A percentile compares a stretch with the other conserved stretches of the same genome.
Evolutionary conservation across 2,329 filamentous ascomycete species (phyloP).

Genomic region (Fusarium sp.): DNA sequence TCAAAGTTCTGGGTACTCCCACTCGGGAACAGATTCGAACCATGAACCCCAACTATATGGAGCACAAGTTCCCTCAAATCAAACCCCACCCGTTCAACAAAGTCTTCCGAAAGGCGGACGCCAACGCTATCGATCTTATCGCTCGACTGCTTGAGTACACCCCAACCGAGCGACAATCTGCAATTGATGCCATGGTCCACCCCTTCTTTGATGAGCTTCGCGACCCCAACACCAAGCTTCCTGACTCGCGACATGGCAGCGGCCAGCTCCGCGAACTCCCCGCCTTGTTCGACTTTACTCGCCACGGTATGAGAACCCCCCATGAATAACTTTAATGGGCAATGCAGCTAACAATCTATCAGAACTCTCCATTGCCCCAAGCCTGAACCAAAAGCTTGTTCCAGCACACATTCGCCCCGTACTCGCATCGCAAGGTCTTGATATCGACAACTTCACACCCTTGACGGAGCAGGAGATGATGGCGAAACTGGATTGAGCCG

Average conservation of each 20-base stretch:
- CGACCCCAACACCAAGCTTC: conserved; percentile 89
- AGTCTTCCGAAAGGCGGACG: conserved; percentile 96
- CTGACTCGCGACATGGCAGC: conserved; percentile 91
- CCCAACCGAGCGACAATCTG: conserved; percentile 91
- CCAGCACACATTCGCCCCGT: conserved; percentile 82
- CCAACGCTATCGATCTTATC: conserved; percentile 93
- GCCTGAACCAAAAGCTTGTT: conserved; percentile 88
- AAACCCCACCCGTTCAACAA: conserved; percentile 99
- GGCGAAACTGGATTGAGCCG: conserved; percentile 89
- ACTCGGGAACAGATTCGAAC: conserved; percentile 98
- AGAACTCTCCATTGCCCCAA: conserved; percentile 97
- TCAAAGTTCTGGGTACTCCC: conserved; percentile 97
- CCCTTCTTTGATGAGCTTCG: conserved; percentile 98
- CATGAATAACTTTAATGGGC: neutral
- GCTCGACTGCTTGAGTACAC: conserved; percentile 96
- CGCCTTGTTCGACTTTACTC: conserved; percentile 90
- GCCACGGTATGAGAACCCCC: conserved; percentile 77
- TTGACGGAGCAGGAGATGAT: conserved; percentile 97
- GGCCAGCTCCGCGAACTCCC: conserved; percentile 85
- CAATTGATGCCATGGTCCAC: conserved; percentile 96
- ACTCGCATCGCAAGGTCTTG: conserved; percentile 81
- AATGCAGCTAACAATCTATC: conserved; percentile 31
- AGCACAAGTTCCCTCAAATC: conserved; percentile 99
- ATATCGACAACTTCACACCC: conserved; percentile 93
- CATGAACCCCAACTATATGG: conserved; percentile 99